Percentiles rank a stretch among this genome's conserved stretches.
Conservation (phyloP, 495 filamentous ascomycete genomes). For the Elasticomyces elasticus region DNA sequence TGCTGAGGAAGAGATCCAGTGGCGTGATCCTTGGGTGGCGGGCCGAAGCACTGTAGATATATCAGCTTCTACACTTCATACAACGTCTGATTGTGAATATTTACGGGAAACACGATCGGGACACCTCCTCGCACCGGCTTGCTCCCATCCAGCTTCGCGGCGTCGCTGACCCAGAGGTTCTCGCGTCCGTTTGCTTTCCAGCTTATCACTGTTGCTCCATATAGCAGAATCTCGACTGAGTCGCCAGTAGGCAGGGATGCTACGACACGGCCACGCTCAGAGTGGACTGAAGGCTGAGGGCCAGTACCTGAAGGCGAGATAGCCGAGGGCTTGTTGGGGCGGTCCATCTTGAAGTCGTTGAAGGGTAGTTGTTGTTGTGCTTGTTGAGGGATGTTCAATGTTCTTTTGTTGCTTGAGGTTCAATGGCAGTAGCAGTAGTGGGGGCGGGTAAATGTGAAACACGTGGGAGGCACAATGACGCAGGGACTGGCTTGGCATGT, state of each 20-base stretch:
- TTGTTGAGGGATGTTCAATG: constrained; percentile 1
- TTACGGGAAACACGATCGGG: constrained; percentile 89
- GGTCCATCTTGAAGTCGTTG: constrained; percentile 46
- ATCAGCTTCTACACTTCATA: constrained; percentile 4
- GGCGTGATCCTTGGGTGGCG: constrained; percentile 58
- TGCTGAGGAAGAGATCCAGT: constrained; percentile 77
- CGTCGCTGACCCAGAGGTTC: constrained; percentile 78
- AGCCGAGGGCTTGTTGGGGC: constrained; percentile 69
- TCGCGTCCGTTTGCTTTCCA: constrained; percentile 85
- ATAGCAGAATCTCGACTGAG: constrained; percentile 71
- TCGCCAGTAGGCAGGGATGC: constrained; percentile 77
- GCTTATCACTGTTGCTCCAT: constrained; percentile 83
- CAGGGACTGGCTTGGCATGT: neutral
- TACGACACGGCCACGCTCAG: constrained; percentile 54
- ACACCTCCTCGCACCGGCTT: constrained; percentile 68
- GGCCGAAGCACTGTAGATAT: constrained; percentile 72
- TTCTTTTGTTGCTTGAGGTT: constrained; percentile 6
- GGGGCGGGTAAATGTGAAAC: neutral
- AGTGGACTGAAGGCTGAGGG: constrained; percentile 56
- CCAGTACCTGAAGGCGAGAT: constrained; percentile 57
- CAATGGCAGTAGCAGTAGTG: neutral
- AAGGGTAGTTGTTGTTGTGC: neutral
- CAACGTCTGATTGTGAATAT: constrained; percentile 24
- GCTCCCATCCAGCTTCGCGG: constrained; percentile 56
- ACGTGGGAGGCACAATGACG: neutral